Percentiles rank a stretch among this genome's conserved stretches.
Conservation (phyloP, 345 rosid species). For the Dovyalis caffra region DNA sequence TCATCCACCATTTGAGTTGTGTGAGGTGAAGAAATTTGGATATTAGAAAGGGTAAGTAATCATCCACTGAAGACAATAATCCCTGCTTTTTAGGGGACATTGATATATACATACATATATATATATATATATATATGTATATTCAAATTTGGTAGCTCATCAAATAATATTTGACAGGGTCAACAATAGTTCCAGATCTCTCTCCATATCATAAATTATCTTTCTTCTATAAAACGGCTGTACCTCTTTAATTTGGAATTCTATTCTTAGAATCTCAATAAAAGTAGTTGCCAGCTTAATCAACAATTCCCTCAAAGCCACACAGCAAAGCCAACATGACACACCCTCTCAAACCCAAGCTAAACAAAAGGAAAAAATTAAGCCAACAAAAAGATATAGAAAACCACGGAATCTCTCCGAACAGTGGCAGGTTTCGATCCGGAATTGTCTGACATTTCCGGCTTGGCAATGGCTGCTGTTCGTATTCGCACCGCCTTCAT, state of each 20-base stretch:
- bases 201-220: constrained; percentile 1
- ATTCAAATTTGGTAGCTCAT: neutral
- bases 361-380: constrained; percentile 21
- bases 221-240: neutral
- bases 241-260: neutral
- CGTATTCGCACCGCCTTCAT: constrained; percentile 6
- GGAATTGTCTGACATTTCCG: constrained; percentile 20
- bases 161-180: constrained; percentile 11
- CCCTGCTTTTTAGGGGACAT: constrained; percentile 1
- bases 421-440: constrained; percentile 44
- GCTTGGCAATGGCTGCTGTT: constrained; percentile 56
- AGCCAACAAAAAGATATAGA: constrained; percentile 7
- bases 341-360: constrained; percentile 23
- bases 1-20: no score
- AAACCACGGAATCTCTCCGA: constrained; percentile 34
- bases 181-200: constrained; percentile 13
- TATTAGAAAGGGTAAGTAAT: no score
- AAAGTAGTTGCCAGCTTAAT: constrained; percentile 29
- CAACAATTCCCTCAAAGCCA: constrained; percentile 21
- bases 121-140: neutral
- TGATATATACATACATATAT: neutral
- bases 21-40: no score
- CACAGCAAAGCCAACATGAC: constrained; percentile 20
- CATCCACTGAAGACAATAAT: no score
- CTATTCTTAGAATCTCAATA: constrained; percentile 41